Evolutionary conservation across 306 rosid genomes (phyloP).

Genomic region (Aeschynomene evenia): DNA sequence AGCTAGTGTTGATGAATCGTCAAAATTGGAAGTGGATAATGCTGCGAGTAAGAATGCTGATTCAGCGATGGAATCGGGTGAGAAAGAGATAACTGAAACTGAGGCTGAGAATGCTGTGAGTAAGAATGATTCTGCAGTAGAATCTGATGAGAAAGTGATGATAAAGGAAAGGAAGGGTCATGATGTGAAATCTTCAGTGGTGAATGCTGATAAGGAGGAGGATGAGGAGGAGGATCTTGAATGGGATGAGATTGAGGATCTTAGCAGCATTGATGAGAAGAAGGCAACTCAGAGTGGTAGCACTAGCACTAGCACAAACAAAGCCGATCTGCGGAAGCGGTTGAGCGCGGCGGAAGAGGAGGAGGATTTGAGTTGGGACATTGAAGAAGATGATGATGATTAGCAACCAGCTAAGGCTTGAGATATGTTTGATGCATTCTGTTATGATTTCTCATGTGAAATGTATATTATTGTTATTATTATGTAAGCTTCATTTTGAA

Average conservation of each 20-base stretch:
- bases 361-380: conserved; percentile 91
- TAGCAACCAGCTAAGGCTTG: conserved; percentile 52
- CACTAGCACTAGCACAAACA: conserved; percentile 39
- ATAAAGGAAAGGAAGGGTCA: conserved; percentile 38
- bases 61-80: conserved; percentile 29
- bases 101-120: conserved; percentile 35
- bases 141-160: conserved; percentile 35
- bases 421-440: conserved; percentile 26
- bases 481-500: conserved; percentile 17
- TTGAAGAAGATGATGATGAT: conserved; percentile 64
- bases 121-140: conserved; percentile 33
- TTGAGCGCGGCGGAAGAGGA: conserved; percentile 73
- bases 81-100: conserved; percentile 30
- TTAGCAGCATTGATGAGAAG: conserved; percentile 68
- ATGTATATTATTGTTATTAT: too few relatives aligned
- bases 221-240: conserved; percentile 67
- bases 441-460: conserved; percentile 19
- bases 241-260: conserved; percentile 96
- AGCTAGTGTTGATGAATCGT: conserved; percentile 26
- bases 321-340: conserved; percentile 59
- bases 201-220: conserved; percentile 42
- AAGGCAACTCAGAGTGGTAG: conserved; percentile 39
- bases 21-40: conserved; percentile 35
- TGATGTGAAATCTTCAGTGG: conserved; percentile 39
- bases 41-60: conserved; percentile 37